phyloP scores from a whole-genome alignment of 768 basidiomycete species.

The Termitomyces sp. region DNA sequence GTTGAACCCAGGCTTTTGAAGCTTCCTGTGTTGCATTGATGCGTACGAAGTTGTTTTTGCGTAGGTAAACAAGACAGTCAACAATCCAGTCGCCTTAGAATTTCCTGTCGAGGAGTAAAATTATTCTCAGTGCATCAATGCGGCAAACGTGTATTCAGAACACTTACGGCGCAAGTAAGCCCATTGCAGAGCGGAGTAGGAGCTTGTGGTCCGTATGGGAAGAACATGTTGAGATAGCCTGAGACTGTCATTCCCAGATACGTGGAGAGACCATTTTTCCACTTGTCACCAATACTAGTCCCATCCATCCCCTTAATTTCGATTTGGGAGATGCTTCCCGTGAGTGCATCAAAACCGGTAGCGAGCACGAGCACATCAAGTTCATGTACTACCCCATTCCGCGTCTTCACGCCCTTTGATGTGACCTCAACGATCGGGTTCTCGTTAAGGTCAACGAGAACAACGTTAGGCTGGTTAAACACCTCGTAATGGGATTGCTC shows the following conservation, averaged over 20 bases:
- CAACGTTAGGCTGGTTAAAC: slow-evolving; percentile 21
- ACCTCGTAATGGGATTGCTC: slow-evolving; percentile 21
- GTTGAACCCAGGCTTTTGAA: slow-evolving; percentile 8
- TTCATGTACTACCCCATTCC: slow-evolving; percentile 16
- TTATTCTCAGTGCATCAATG: background rate
- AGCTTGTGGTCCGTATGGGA: slow-evolving; percentile 21
- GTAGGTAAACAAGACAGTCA: slow-evolving; percentile 15
- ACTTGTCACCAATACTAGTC: slow-evolving; percentile 15
- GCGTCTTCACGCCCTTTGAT: slow-evolving; percentile 14
- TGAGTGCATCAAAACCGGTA: slow-evolving; percentile 21
- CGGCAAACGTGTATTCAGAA: too few relatives aligned
- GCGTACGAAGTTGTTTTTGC: slow-evolving; percentile 8
- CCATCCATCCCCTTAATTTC: slow-evolving; percentile 19
- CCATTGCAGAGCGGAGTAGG: slow-evolving; percentile 22
- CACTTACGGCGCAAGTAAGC: slow-evolving; percentile 18
- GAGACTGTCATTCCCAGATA: slow-evolving; percentile 18
- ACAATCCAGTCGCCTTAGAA: slow-evolving; percentile 22
- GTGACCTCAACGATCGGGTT: slow-evolving; percentile 17
- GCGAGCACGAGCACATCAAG: slow-evolving; percentile 19
- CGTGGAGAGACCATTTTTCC: slow-evolving; percentile 16
- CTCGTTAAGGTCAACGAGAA: slow-evolving; percentile 16
- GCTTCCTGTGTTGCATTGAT: slow-evolving; percentile 11
- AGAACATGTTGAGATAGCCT: slow-evolving; percentile 23
- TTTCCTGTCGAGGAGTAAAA: slow-evolving; percentile 11
- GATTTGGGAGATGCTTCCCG: slow-evolving; percentile 18